A percentile compares a stretch with the other conserved stretches of the same genome.
phyloP scores from a whole-genome alignment of 2,329 filamentous ascomycete species.

The Scytalidium sp. region DNA sequence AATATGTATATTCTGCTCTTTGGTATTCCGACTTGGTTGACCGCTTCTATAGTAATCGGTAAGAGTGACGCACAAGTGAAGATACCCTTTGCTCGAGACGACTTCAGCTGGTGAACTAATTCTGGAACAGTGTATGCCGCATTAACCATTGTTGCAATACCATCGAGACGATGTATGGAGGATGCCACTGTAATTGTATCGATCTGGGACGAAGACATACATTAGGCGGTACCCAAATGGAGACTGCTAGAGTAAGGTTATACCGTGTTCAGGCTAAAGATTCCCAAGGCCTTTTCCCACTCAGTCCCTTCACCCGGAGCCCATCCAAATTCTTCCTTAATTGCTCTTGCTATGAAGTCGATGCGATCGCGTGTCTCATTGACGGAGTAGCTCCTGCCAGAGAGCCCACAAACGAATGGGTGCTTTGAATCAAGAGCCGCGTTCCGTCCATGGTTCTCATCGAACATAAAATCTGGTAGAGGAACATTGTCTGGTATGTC shows the following conservation, averaged over 20 bases:
- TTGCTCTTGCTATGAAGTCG: conserved; percentile 62
- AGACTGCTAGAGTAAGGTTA: conserved; percentile 15
- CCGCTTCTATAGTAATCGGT: conserved; percentile 60
- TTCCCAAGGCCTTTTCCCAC: conserved; percentile 72
- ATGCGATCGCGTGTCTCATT: conserved; percentile 61
- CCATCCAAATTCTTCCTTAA: conserved; percentile 68
- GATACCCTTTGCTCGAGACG: conserved; percentile 65
- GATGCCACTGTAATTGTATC: conserved; percentile 71
- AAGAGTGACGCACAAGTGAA: conserved; percentile 71
- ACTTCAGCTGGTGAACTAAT: conserved; percentile 68
- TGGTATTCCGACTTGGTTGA: conserved; percentile 59
- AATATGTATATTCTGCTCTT: conserved; percentile 65
- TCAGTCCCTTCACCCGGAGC: conserved; percentile 63
- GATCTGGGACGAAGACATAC: conserved; percentile 43
- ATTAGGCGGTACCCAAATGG: neutral
- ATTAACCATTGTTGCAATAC: conserved; percentile 71
- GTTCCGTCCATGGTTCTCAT: conserved; percentile 64
- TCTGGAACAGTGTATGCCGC: conserved; percentile 70
- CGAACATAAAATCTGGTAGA: conserved; percentile 71
- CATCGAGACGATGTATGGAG: conserved; percentile 69
- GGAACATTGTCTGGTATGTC: conserved; percentile 63
- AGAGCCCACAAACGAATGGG: conserved; percentile 72
- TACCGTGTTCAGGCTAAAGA: conserved; percentile 75
- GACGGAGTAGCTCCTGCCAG: conserved; percentile 61
- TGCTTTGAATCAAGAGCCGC: conserved; percentile 60